phyloP scores from a whole-genome alignment of 2,329 filamentous ascomycete species.

The Curvularia sp. region DNA sequence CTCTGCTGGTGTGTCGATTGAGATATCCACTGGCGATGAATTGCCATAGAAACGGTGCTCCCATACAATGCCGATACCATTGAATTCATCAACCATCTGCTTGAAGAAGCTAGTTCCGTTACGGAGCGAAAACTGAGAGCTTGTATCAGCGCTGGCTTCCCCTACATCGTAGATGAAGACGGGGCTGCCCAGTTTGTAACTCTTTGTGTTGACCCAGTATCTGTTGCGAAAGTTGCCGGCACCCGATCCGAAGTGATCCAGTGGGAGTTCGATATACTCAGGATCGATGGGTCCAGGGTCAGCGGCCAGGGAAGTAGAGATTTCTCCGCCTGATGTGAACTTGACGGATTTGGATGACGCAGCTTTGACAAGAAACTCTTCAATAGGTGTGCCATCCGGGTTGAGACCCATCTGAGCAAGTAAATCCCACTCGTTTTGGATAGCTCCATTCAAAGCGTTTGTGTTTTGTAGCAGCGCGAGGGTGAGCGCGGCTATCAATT shows the following conservation, averaged over 20 bases:
- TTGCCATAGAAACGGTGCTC: constrained; percentile 54
- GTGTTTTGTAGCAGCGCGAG: constrained; percentile 35
- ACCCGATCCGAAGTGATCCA: constrained; percentile 36
- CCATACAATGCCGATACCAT: constrained; percentile 51
- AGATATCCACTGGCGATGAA: constrained; percentile 46
- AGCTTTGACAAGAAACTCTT: not conserved
- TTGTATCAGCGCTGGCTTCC: constrained; percentile 24
- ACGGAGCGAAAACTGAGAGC: not conserved
- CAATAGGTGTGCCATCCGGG: not conserved
- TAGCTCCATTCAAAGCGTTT: constrained; percentile 22
- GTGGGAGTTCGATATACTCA: constrained; percentile 4
- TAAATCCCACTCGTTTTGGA: constrained; percentile 2
- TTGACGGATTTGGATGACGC: not conserved
- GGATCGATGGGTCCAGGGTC: not conserved
- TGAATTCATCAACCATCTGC: constrained; percentile 46
- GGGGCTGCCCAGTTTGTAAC: constrained; percentile 47
- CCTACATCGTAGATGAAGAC: constrained; percentile 51
- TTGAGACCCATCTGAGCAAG: constrained; percentile 7
- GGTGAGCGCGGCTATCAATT: constrained; percentile 33
- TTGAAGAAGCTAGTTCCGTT: constrained; percentile 44
- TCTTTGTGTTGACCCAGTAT: constrained; percentile 46
- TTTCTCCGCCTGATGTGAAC: not conserved
- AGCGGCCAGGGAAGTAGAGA: not conserved
- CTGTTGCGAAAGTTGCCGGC: constrained; percentile 40
- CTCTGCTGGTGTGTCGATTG: constrained; percentile 42